Percentiles rank a stretch among this genome's conserved stretches.
These are phyloP conservation scores for Tetragonia tetragonoides DNA, from an alignment of 148 eudicot species.

Conservation along the genomic window DNA sequence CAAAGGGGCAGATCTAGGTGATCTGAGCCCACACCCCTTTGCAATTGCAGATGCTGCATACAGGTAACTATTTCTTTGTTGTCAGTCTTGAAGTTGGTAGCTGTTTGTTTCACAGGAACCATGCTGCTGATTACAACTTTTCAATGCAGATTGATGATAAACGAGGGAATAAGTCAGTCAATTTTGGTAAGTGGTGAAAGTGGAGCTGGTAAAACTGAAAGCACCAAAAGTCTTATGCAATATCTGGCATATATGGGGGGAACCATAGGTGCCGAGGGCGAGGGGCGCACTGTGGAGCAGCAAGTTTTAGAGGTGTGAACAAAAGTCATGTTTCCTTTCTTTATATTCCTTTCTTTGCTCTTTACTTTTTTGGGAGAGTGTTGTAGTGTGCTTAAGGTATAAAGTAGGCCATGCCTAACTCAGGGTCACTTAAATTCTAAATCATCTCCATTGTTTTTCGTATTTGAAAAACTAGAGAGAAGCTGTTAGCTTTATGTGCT, in stretches of 20 bases:
- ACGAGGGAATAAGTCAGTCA: constrained; percentile 68
- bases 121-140: constrained; percentile 14
- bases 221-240: constrained; percentile 75
- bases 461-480: background rate
- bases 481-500: background rate
- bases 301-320: constrained; percentile 67
- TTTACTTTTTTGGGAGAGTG: background rate
- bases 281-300: constrained; percentile 64
- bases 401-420: background rate
- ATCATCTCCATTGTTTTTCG: background rate
- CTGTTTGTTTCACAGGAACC: constrained; percentile 13
- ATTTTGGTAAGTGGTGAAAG: constrained; percentile 87
- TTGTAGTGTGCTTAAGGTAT: background rate
- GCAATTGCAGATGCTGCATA: constrained; percentile 96
- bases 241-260: constrained; percentile 86
- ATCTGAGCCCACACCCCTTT: constrained; percentile 88
- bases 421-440: background rate
- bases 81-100: constrained; percentile 15
- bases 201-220: constrained; percentile 86
- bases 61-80: constrained; percentile 50
- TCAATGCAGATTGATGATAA: constrained; percentile 59
- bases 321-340: background rate
- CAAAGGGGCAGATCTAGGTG: constrained; percentile 80
- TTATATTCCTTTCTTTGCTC: background rate
- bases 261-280: constrained; percentile 33